phyloP scores from a whole-genome alignment of 164 flowering plant genomes.

The Piper longum region DNA sequence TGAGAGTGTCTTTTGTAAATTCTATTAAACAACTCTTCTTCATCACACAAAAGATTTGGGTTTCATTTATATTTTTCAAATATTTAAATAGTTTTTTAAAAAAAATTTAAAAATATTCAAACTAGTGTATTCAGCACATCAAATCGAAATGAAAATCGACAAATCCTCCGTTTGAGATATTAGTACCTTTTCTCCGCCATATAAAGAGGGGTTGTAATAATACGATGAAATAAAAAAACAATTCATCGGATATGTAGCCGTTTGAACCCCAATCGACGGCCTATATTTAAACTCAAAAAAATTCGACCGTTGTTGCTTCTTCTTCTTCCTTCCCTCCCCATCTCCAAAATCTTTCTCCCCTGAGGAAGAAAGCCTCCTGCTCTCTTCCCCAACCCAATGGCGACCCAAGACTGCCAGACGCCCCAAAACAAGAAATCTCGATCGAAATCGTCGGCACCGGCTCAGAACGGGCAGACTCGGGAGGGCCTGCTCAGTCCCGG shows the following conservation, averaged over 20 bases:
- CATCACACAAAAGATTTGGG: too few species aligned
- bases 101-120: too few species aligned
- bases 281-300: constrained; percentile 2
- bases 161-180: too few species aligned
- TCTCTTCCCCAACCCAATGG: constrained; percentile 11
- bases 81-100: too few species aligned
- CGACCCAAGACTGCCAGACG: constrained; percentile 10
- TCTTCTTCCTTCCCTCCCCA: not conserved
- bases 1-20: too few species aligned
- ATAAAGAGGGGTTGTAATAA: too few species aligned
- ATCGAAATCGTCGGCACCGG: constrained; percentile 1
- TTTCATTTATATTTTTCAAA: too few species aligned
- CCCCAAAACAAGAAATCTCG: constrained; percentile 11
- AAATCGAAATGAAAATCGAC: too few species aligned
- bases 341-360: not conserved
- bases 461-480: constrained; percentile 9
- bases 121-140: too few species aligned
- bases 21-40: too few species aligned
- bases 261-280: not conserved
- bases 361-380: not conserved
- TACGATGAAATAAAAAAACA: too few species aligned
- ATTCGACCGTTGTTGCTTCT: constrained; percentile 23
- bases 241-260: not conserved
- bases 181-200: too few species aligned
- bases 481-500: constrained; percentile 51